These are phyloP conservation scores for Rhizophora apiculata DNA, from an alignment of 345 rosid genomes.

Conservation along the genomic window DNA sequence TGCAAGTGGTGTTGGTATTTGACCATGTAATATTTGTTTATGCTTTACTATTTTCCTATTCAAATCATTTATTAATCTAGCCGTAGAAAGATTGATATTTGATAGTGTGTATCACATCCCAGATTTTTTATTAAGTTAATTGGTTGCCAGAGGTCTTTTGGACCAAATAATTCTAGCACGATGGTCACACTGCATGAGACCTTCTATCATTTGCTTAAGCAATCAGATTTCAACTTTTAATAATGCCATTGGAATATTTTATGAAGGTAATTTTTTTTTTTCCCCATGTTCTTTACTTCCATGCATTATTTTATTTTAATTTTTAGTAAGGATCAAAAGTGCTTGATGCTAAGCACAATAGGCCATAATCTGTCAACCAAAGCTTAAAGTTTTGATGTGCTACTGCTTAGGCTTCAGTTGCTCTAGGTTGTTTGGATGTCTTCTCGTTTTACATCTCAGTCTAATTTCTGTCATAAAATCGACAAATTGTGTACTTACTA, in stretches of 20 bases:
- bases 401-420: neutral
- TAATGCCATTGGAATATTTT: no score
- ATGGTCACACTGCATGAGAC: neutral
- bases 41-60: no score
- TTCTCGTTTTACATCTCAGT: no score
- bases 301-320: neutral
- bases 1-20: neutral
- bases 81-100: no score
- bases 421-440: neutral
- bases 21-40: neutral
- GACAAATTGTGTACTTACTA: no score
- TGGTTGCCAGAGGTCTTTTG: neutral
- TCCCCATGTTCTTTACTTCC: neutral
- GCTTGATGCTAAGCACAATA: neutral
- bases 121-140: neutral
- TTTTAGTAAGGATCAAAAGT: neutral
- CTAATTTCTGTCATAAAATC: no score
- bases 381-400: no score
- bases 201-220: no score
- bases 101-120: neutral
- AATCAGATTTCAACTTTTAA: no score
- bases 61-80: no score
- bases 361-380: no score
- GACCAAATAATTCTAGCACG: neutral
- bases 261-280: no score